These are phyloP conservation scores for Brassica rapa DNA, from an alignment of 345 rosid species.

Conservation along the genomic window DNA sequence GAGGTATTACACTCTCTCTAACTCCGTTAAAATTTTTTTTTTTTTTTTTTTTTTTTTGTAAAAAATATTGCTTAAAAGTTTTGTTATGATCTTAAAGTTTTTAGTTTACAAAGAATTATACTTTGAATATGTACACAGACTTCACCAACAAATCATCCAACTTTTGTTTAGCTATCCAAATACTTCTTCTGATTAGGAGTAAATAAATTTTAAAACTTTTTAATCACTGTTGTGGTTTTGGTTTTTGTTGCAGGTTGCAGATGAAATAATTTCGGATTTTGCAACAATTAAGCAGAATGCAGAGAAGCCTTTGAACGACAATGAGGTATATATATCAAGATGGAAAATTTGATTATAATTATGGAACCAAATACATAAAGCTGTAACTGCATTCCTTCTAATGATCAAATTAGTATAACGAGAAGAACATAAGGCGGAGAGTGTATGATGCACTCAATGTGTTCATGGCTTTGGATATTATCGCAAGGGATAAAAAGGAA, in stretches of 20 bases:
- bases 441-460: conserved; percentile 52
- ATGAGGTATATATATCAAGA: conserved; percentile 39
- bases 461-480: conserved; percentile 51
- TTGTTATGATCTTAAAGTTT: conserved; percentile 11
- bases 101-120: neutral
- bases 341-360: neutral
- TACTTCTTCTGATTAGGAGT: neutral
- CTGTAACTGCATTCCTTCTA: neutral
- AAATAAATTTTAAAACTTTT: neutral
- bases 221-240: neutral
- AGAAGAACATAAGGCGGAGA: conserved; percentile 50
- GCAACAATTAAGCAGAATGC: conserved; percentile 34
- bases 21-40: neutral
- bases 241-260: conserved; percentile 46
- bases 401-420: conserved; percentile 41
- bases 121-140: neutral
- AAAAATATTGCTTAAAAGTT: neutral
- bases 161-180: neutral
- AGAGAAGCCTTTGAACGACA: conserved; percentile 42
- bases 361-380: neutral
- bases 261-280: conserved; percentile 47
- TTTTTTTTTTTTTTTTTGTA: no score
- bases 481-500: conserved; percentile 49
- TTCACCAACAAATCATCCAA: neutral
- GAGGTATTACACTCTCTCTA: conserved; percentile 40